phyloP scores from a whole-genome alignment of 1,139 yeast species.

The Sugiyamaella novakii region DNA sequence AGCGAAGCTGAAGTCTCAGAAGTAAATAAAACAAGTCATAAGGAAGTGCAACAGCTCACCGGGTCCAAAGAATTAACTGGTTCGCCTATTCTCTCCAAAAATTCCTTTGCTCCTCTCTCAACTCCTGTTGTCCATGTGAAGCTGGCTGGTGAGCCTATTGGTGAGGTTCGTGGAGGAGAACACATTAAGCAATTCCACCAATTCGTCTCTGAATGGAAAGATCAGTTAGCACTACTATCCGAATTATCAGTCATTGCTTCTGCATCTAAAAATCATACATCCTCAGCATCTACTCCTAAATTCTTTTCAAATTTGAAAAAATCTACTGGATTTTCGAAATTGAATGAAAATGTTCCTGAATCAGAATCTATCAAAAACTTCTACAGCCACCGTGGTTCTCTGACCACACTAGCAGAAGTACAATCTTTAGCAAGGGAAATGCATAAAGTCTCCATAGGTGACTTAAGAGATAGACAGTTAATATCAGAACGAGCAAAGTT shows the following conservation, averaged over 20 bases:
- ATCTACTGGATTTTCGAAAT: neutral
- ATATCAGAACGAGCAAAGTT: constrained; percentile 7
- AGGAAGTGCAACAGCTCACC: neutral
- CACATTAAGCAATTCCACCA: constrained; percentile 29
- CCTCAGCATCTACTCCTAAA: neutral
- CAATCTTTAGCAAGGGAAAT: constrained; percentile 16
- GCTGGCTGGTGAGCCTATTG: constrained; percentile 36
- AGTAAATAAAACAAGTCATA: neutral
- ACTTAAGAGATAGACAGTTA: constrained; percentile 15
- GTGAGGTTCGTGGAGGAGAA: constrained; percentile 29
- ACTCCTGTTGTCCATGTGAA: constrained; percentile 21
- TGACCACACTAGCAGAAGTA: constrained; percentile 16
- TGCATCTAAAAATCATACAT: neutral
- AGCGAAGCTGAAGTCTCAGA: neutral
- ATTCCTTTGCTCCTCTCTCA: neutral
- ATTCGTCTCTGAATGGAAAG: constrained; percentile 35
- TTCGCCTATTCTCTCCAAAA: neutral
- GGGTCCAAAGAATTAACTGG: neutral
- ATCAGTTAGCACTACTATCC: constrained; percentile 24
- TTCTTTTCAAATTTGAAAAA: neutral
- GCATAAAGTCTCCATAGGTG: constrained; percentile 12
- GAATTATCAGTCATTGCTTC: constrained; percentile 12
- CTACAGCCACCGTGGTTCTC: constrained; percentile 7
- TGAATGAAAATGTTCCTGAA: neutral
- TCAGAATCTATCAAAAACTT: neutral